Base-by-base conservation (phyloP, 2,329 filamentous ascomycete genomes). In the Botrytis paeoniae region DNA sequence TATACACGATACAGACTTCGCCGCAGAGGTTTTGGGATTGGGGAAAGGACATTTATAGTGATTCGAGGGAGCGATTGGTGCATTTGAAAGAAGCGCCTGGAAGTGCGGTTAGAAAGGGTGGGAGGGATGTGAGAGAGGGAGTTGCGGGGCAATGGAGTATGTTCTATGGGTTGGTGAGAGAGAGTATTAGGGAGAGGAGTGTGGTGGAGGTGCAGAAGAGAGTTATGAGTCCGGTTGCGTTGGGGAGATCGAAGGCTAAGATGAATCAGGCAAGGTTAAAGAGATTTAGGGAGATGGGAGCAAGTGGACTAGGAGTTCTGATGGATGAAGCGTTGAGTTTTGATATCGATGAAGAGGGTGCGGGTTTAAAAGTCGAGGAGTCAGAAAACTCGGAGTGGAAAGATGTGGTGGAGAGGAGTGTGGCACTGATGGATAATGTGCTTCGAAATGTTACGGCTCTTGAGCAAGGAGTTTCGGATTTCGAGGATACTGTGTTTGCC, bases 1-100 rank as follows among this genome's bases (percentile, higher is more conserved):
- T 98, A 5, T 98, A 98, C 82, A 92, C 93, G 22, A 83, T 97
- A 14, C 96, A 99, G 82, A 97, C 91, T 0, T 93, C 92, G 0
- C 96, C 96, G 0, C 78, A 91, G 59, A 87, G 93, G 29, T 81
- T 97, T 48, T 95, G 90, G 89, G 83, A 85, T 4, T 94, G 92
- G 88, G 85, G 88, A 12, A 87, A 87, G 78, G 91, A 92, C 64
- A 87, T 97, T 48, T 95, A 92, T 80, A 81, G 82, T 63, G 89
- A 94, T 78, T 78, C 74, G 61, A 74, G 78, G 77, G 41, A 75
- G 69, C 62, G 78, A 78, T 57, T 80, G 72, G 72, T 78, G 77
- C 71, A 78, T 71, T 32, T 78, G 77, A 64, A 80, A 74, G 66
- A 78, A 76, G 74, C 73, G 76, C 65, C 82, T 75, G 70, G 73